Evolutionary conservation across 106 monocot species (phyloP), one percentile per base, ranked within the genome.

Genomic region (Acorus gramineus): DNA sequence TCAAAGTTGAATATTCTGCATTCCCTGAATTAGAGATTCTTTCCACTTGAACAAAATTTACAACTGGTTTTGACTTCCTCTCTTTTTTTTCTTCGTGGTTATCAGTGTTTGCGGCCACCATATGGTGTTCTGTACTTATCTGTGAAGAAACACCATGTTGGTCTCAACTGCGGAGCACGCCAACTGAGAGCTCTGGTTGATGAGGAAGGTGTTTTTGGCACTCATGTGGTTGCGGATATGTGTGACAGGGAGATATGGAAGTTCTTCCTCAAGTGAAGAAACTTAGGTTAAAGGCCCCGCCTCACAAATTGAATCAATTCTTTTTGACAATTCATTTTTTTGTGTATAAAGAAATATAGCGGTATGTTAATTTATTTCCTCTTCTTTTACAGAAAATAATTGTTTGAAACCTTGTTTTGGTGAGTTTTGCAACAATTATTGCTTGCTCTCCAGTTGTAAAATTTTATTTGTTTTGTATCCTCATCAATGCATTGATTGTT

Each of bases 161-260:
- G 84, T 43, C 81, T 71, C 1, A 83, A 74, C 56, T 74, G 75
- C 52, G 83, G 78, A 5, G 74, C 57, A 7, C 55, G 77, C 44
- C 86, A 90, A 72, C 72, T 95, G 54, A 81, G 65, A 70, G 73
- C 73, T 7, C 55, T 90, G 63, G 73, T 95, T 8, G 94, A 95
- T 2, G 94, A 90, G 59, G 90, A 85, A 52, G 94, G 84, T 60
- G 48, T 90, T 64, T 84, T 84, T 61, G 87, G 87, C 68, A 76
- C 76, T 13, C 86, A 79, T 69, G 14, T 80, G 57, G 61, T 95
- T 2, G 53, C 77, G 3, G 86, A 90, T 47, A 44, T 71, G 46
- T 50, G 76, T 14, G 94, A 90, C 69, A 80, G 84, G 42, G 94
- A 95, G 60, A 82, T 95, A 2, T 95, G 94, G 94, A 95, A 95